Evolutionary conservation across 495 filamentous ascomycete species (phyloP).

Genomic region (Penicillium egyptiacum): DNA sequence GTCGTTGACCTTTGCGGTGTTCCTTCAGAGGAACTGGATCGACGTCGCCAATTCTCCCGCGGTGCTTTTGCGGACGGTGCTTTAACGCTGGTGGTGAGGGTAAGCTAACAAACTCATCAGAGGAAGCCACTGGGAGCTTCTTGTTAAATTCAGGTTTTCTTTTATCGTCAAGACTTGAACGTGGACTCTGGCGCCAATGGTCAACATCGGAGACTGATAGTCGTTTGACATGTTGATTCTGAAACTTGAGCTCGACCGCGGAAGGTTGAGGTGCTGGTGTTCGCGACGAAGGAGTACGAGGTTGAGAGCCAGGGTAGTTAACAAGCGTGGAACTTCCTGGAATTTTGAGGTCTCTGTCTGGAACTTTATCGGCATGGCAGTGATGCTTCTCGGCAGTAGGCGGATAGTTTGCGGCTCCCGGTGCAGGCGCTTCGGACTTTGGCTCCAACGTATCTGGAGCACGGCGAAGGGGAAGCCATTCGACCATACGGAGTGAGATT

Average conservation of each 20-base stretch:
- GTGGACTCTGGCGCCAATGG: conserved; percentile 36
- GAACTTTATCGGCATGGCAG: conserved; percentile 5
- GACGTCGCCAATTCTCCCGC: conserved; percentile 33
- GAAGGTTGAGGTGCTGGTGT: conserved; percentile 24
- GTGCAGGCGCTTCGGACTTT: conserved; percentile 7
- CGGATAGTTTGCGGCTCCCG: conserved; percentile 6
- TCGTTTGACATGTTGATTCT: conserved; percentile 44
- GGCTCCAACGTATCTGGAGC: conserved; percentile 26
- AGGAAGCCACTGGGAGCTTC: conserved; percentile 28
- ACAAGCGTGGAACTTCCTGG: conserved; percentile 5
- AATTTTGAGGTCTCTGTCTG: conserved; percentile 15
- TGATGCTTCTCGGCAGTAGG: conserved; percentile 18
- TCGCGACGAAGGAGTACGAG: conserved; percentile 40
- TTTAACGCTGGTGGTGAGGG: conserved; percentile 47
- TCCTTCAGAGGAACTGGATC: conserved; percentile 25
- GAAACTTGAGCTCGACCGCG: conserved; percentile 40
- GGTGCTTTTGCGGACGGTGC: conserved; percentile 46
- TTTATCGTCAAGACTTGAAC: conserved; percentile 38
- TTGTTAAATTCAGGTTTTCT: conserved; percentile 30
- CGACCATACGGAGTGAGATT: conserved; percentile 72
- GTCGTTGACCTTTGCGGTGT: conserved; percentile 35
- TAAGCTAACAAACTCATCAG: conserved; percentile 32
- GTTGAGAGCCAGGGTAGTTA: conserved; percentile 8
- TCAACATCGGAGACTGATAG: conserved; percentile 43
- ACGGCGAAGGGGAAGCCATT: conserved; percentile 66